Base-by-base conservation (phyloP, 2,329 filamentous ascomycete species). In the Fusarium penzigii region DNA sequence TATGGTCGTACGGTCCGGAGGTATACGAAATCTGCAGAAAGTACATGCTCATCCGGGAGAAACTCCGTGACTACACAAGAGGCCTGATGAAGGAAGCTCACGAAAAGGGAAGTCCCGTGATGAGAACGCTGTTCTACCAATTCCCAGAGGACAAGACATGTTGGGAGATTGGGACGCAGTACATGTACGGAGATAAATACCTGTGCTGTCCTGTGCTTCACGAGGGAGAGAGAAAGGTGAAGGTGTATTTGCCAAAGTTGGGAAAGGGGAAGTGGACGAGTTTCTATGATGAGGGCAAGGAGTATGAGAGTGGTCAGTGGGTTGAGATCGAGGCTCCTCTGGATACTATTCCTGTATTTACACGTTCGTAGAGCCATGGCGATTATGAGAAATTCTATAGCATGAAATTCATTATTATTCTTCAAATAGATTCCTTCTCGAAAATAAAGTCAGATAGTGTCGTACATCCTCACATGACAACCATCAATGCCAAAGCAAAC, bases 1-100 rank as follows among this genome's bases (percentile, higher is more conserved):
- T 88, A 2, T 88, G 85, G 85, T 84, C 78, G 1, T 88, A 86
- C 60, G 84, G 85, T 0, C 75, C 79, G 7, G 75, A 82, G 29
- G 78, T 85, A 1, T 85, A 84, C 53, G 74, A 71, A 32, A 85
- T 88, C 32, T 85, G 82, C 65, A 75, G 77, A 62, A 80, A 75
- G 57, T 87, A 86, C 57, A 75, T 89, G 63, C 57, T 61, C 6
- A 71, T 88, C 12, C 75, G 85, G 2, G 85, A 88, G 66, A 64
- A 76, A 34, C 52, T 88, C 64, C 72, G 84, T 5, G 74, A 74
- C 1, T 88, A 88, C 55, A 84, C 79, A 0, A 69, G 85, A 2
- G 65, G 53, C 0, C 61, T 88, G 53, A 87, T 87, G 84, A 69
- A 67, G 38, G 76, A 82, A 55, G 84, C 85, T 1, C 82, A 86